Evolutionary conservation across 768 basidiomycete genomes (phyloP).

Genomic region (Collybia sordida): DNA sequence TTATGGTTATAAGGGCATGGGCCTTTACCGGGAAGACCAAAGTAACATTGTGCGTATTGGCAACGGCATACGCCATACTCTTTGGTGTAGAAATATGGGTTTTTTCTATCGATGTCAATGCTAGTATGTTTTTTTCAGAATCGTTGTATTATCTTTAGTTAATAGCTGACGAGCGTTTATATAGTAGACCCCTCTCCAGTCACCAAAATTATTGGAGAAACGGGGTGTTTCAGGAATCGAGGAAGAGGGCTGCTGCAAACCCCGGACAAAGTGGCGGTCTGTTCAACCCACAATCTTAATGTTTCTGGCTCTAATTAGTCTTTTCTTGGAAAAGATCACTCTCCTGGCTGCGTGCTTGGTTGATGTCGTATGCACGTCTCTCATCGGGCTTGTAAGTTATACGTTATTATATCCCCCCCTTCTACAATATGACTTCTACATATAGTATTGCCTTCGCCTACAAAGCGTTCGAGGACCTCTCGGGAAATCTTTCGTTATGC

Average conservation of each 20-base stretch:
- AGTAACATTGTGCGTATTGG: conserved; percentile 8
- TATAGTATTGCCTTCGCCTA: conserved; percentile 22
- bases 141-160: neutral
- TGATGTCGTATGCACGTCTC: conserved; percentile 17
- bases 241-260: neutral
- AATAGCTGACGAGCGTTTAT: neutral
- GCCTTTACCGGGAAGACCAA: conserved; percentile 23
- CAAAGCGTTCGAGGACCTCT: conserved; percentile 21
- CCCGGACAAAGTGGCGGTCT: conserved; percentile 6
- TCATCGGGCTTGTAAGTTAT: conserved; percentile 17
- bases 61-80: conserved; percentile 13
- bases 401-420: neutral
- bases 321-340: conserved; percentile 9
- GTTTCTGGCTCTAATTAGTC: neutral
- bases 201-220: conserved; percentile 1
- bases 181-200: neutral
- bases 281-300: neutral
- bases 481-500: conserved; percentile 19
- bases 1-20: conserved; percentile 22
- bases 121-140: conserved; percentile 6
- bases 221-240: conserved; percentile 7
- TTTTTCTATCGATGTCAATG: conserved; percentile 15
- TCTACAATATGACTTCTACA: neutral
- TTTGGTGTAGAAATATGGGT: conserved; percentile 20
- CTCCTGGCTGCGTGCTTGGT: conserved; percentile 15